Conservation (phyloP, 164 flowering plant species). For the Nymphaea thermarum region DNA sequence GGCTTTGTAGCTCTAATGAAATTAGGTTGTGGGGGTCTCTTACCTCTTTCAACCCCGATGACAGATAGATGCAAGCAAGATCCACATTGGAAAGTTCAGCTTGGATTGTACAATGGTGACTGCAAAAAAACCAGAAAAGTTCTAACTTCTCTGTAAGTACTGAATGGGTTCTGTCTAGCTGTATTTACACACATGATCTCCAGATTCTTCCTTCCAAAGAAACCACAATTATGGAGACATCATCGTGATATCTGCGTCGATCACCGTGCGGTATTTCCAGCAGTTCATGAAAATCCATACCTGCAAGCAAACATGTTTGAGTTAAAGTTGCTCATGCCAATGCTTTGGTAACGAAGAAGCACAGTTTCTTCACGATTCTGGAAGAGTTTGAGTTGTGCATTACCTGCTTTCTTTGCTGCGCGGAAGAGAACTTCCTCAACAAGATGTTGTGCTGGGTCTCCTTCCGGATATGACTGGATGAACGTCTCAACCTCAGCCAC, state of each 20-base stretch:
- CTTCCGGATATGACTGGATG: conserved; percentile 61
- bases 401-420: conserved; percentile 90
- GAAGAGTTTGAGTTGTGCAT: neutral
- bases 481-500: conserved; percentile 74
- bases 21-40: neutral
- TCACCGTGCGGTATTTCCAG: conserved; percentile 80
- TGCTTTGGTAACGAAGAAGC: neutral
- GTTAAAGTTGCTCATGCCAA: too few species aligned
- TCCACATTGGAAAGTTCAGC: neutral
- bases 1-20: neutral
- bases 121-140: neutral
- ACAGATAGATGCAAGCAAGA: neutral
- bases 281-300: conserved; percentile 66
- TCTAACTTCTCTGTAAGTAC: neutral
- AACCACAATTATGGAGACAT: conserved; percentile 58
- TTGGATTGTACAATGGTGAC: neutral
- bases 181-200: conserved; percentile 62
- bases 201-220: conserved; percentile 75
- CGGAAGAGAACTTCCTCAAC: conserved; percentile 72
- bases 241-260: conserved; percentile 65
- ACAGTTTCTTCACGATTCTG: neutral
- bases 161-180: conserved; percentile 5
- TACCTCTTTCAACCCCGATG: neutral
- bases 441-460: conserved; percentile 95
- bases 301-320: conserved; percentile 17